A percentile compares a stretch with the other conserved stretches of the same genome.
Conservation (phyloP, 2,329 filamentous ascomycete genomes). For the Stemphylium beticola region DNA sequence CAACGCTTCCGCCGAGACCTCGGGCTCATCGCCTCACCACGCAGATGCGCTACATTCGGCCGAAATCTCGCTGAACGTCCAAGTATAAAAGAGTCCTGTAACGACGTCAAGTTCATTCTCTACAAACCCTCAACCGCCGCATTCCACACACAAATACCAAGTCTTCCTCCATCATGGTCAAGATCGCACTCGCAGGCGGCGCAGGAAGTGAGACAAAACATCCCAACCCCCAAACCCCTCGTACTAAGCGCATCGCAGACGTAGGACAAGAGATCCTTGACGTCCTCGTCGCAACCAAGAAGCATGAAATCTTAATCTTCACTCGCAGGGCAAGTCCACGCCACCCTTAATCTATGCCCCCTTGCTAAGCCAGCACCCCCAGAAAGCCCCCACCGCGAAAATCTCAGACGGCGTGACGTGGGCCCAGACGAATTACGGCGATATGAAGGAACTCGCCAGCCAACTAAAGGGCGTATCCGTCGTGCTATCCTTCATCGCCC, state of each 20-base stretch:
- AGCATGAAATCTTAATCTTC: conserved; percentile 59
- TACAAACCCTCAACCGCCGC: too few relatives aligned
- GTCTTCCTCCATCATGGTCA: conserved; percentile 15
- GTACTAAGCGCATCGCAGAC: conserved; percentile 41
- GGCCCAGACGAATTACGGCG: conserved; percentile 6
- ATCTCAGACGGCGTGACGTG: background rate
- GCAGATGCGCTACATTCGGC: conserved; percentile 1
- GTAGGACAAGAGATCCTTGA: conserved; percentile 60
- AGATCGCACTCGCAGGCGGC: conserved; percentile 20
- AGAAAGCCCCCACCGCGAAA: background rate
- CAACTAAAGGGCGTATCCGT: conserved; percentile 57
- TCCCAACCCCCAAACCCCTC: background rate
- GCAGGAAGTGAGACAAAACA: conserved; percentile 9
- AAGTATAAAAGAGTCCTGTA: background rate
- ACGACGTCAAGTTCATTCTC: too few relatives aligned
- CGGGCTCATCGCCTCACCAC: too few relatives aligned
- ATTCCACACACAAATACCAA: background rate
- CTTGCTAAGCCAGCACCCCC: background rate
- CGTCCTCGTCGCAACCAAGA: conserved; percentile 53
- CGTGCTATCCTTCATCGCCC: conserved; percentile 59
- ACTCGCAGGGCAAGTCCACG: conserved; percentile 38
- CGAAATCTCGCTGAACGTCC: conserved; percentile 6
- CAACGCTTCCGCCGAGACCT: too few relatives aligned
- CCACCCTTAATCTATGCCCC: background rate
- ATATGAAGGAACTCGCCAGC: conserved; percentile 13